Evolutionary conservation across 140 eudicot genomes (phyloP), one percentile per base, ranked within the genome.

Genomic region (Flaveria floridana): DNA sequence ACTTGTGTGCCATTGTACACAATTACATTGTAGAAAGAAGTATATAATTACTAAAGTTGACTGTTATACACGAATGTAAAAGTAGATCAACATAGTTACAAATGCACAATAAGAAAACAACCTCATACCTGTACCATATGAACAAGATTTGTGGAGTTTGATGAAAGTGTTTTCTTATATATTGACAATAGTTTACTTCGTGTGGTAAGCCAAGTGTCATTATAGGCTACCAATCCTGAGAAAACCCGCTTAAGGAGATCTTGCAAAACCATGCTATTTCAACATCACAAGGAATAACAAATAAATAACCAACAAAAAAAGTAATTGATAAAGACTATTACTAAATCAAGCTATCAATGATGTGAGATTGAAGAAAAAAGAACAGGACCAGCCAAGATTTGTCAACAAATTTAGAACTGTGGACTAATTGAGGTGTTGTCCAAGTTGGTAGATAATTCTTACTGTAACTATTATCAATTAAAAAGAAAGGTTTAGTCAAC

Each of bases 121-220:
- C 8, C 75, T 47, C 72, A 70, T 82, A 94, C 99, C 99, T 90
- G 96, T 71, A 90, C 81, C 85, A 90, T 82, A 76, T 85, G 86
- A 76, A 85, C 96, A 82, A 94, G 95, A 75, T 70, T 82, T 62
- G 75, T 65, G 83, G 96, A 90, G 74, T 78, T 80, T 71, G 97
- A 86, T 67, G 97, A 85, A 72, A 90, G 86, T 66, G 94, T 86
- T 79, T 88, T 91, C 52, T 57, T 86, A 59, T 90, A 94, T 16
- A 90, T 57, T 16, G 83, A 85, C 73, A 94, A 53, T 68, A 90
- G 71, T 74, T 85, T 90, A 50, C 74, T 83, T 71, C 95, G 89
- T 53, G 83, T 80, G 67, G 87, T 77, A 73, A 72, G 58, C 95
- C 96, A 88, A 65, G 84, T 61, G 75, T 82, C 87, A 68, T 91